Evolutionary conservation across 306 rosid genomes (phyloP).

Genomic region (Cucumis melo): DNA sequence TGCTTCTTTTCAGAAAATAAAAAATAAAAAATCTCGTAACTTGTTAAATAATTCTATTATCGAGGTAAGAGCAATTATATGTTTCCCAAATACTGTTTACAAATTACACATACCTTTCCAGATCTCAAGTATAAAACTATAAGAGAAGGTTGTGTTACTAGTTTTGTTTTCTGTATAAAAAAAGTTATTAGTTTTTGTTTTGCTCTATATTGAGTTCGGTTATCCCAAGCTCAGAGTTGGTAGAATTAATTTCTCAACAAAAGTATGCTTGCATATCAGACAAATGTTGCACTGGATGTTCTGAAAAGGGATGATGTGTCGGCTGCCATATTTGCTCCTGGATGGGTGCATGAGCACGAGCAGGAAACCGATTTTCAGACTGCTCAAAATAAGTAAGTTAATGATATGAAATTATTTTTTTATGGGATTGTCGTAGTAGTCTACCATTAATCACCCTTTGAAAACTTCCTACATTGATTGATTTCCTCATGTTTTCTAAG

Average conservation of each 20-base stretch:
- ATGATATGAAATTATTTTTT: not conserved
- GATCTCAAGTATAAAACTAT: no score
- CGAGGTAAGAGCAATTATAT: not conserved
- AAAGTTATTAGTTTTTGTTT: not conserved
- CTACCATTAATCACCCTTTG: not conserved
- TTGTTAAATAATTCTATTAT: not conserved
- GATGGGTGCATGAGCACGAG: constrained; percentile 71
- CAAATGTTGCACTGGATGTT: constrained; percentile 63
- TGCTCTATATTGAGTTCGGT: not conserved
- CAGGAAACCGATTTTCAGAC: constrained; percentile 72
- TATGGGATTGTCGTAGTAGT: not conserved
- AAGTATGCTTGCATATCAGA: constrained; percentile 21
- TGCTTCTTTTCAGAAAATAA: no score
- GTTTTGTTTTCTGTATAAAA: no score
- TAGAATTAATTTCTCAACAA: not conserved
- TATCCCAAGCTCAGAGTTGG: not conserved
- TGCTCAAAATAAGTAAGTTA: constrained; percentile 59
- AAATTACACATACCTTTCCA: no score
- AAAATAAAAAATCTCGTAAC: not conserved
- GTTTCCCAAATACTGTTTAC: no score
- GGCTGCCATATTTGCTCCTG: constrained; percentile 88
- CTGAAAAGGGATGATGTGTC: constrained; percentile 52
- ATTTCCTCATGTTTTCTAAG: not conserved
- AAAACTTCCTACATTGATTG: not conserved
- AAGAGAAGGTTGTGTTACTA: no score